phyloP scores from a whole-genome alignment of 495 filamentous ascomycete species.

The Articulospora tetracladia region DNA sequence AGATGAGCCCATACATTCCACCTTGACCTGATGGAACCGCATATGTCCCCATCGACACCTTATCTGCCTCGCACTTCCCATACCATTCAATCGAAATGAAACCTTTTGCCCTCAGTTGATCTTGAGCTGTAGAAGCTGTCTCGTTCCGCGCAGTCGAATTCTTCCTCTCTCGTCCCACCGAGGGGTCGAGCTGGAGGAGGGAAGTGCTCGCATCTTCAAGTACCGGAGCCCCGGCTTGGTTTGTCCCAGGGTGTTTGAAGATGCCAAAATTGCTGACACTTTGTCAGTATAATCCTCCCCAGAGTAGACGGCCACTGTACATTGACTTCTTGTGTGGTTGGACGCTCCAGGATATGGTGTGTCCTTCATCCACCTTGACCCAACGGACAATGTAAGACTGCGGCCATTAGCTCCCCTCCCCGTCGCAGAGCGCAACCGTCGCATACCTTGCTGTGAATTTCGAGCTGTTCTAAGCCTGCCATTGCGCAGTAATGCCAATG shows the following conservation, averaged over 20 bases:
- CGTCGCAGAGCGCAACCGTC: neutral
- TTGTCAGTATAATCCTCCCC: conserved; percentile 4
- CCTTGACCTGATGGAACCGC: conserved; percentile 68
- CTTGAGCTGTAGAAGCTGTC: conserved; percentile 61
- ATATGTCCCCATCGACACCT: conserved; percentile 87
- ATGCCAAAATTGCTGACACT: conserved; percentile 78
- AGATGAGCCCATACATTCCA: conserved; percentile 94
- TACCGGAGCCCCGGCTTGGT: conserved; percentile 33
- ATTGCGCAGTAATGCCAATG: conserved; percentile 41
- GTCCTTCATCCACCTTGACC: conserved; percentile 82
- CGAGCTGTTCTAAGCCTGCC: conserved; percentile 95
- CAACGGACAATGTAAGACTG: conserved; percentile 97
- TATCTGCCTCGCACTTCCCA: conserved; percentile 94
- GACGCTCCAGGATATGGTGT: conserved; percentile 96
- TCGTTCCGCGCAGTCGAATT: conserved; percentile 34
- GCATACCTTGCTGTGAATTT: conserved; percentile 93
- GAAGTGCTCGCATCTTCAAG: conserved; percentile 17
- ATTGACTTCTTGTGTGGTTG: conserved; percentile 97
- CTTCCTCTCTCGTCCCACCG: conserved; percentile 11
- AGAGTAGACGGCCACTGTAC: conserved; percentile 31
- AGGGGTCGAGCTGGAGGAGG: conserved; percentile 12
- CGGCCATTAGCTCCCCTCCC: conserved; percentile 1
- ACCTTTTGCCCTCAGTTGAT: conserved; percentile 80
- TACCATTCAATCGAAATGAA: conserved; percentile 84
- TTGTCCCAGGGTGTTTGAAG: conserved; percentile 88